phyloP scores from a whole-genome alignment of 441 rosid species.

The Erodium chrysanthum region DNA sequence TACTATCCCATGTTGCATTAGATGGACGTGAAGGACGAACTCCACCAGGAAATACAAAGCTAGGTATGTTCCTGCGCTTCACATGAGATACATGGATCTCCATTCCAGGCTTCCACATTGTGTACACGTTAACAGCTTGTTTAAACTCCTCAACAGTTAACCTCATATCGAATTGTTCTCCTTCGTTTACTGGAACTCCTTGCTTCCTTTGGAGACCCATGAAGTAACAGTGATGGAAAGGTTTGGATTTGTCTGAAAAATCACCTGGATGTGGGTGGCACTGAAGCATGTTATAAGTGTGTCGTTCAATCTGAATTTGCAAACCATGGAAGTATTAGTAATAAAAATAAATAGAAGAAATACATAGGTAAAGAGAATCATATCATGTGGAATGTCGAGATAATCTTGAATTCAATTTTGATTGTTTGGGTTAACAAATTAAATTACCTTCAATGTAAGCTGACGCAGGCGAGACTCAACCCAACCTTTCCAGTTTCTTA shows the following conservation, averaged over 20 bases:
- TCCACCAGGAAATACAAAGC: conserved; percentile 79
- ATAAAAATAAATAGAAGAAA: conserved; percentile 1
- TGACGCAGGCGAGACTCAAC: conserved; percentile 94
- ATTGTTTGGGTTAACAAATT: not conserved
- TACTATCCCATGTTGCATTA: conserved; percentile 64
- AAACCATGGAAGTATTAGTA: conserved; percentile 13
- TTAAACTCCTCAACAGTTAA: conserved; percentile 82
- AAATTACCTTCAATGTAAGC: conserved; percentile 72
- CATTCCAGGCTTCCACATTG: conserved; percentile 68
- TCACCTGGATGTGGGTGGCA: conserved; percentile 93
- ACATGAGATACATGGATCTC: conserved; percentile 67
- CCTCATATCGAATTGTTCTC: conserved; percentile 78
- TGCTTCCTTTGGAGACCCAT: conserved; percentile 96
- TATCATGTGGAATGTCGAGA: not conserved
- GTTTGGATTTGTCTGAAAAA: conserved; percentile 59
- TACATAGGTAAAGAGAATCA: not conserved
- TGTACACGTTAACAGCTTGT: conserved; percentile 49
- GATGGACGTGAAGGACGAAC: conserved; percentile 57
- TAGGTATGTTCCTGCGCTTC: conserved; percentile 57
- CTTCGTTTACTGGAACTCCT: conserved; percentile 70
- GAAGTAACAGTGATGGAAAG: conserved; percentile 64
- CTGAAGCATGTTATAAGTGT: conserved; percentile 71
- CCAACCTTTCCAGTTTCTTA: conserved; percentile 97
- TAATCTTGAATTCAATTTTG: not conserved
- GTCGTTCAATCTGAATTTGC: conserved; percentile 64